Percentiles rank a stretch among this genome's conserved stretches.
These are phyloP conservation scores for Exutisphaerella laricina DNA, from an alignment of 2,329 filamentous ascomycete species.

Conservation along the genomic window DNA sequence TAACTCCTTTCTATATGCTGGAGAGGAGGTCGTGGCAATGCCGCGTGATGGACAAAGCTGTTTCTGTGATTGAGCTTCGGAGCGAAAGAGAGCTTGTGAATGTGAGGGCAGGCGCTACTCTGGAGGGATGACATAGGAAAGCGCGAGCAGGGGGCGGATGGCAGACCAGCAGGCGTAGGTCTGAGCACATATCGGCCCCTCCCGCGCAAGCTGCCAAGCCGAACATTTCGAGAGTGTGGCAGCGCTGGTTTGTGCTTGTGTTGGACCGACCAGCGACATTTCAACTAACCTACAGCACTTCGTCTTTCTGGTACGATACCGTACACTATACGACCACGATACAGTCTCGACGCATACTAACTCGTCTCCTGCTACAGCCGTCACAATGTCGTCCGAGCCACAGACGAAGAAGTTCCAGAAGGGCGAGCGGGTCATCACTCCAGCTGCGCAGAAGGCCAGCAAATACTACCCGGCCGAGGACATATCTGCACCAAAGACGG, in stretches of 20 bases:
- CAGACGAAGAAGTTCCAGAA: conserved; percentile 95
- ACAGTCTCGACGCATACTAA: neutral
- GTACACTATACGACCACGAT: neutral
- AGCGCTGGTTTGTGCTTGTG: no score
- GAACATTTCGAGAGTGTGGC: no score
- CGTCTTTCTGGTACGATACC: conserved; percentile 10
- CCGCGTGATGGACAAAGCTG: conserved; percentile 2
- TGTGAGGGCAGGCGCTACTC: no score
- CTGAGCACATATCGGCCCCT: no score
- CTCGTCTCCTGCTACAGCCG: conserved; percentile 15
- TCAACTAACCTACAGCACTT: conserved; percentile 13
- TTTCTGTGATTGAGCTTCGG: neutral
- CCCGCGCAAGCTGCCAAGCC: no score
- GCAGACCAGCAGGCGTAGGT: no score
- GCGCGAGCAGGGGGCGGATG: no score
- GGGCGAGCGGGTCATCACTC: conserved; percentile 86
- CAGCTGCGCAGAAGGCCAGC: conserved; percentile 83
- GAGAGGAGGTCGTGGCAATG: conserved; percentile 1
- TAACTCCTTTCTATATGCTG: conserved; percentile 26
- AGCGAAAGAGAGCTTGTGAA: no score
- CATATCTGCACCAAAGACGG: conserved; percentile 84
- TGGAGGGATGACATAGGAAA: no score
- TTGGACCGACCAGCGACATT: no score
- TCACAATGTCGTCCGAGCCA: conserved; percentile 29
- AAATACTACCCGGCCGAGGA: conserved; percentile 99